Evolutionary conservation across 2,329 filamentous ascomycete species (phyloP).

Genomic region (Ustulina deusta): DNA sequence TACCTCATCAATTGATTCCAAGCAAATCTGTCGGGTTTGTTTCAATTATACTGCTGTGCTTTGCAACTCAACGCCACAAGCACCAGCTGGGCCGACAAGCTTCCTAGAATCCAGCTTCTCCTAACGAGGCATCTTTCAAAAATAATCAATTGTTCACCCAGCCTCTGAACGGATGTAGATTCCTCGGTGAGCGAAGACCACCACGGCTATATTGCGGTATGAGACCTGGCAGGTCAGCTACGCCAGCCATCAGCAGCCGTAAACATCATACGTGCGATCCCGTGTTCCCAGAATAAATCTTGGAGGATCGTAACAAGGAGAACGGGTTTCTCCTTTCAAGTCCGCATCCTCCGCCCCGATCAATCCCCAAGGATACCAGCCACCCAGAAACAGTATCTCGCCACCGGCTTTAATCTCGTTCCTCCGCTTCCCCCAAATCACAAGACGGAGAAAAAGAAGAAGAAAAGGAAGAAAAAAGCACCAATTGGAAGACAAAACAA

Average conservation of each 20-base stretch:
- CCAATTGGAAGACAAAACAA: no score
- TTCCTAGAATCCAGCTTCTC: neutral
- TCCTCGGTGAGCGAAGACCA: slow-evolving; percentile 27
- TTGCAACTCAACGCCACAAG: neutral
- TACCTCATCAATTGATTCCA: slow-evolving; percentile 13
- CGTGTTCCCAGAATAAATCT: slow-evolving; percentile 2
- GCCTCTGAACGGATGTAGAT: slow-evolving; percentile 5
- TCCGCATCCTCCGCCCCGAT: neutral
- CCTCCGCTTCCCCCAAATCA: neutral
- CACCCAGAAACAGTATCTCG: neutral
- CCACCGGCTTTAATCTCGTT: neutral
- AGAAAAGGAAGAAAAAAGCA: neutral
- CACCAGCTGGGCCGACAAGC: neutral
- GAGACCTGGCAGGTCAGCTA: neutral
- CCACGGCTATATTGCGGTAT: neutral
- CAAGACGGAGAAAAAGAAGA: neutral
- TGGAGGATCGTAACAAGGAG: neutral
- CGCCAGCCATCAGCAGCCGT: slow-evolving; percentile 3
- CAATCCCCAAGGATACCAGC: neutral
- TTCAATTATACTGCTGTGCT: neutral
- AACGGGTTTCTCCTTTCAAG: neutral
- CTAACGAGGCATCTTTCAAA: neutral
- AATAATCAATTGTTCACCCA: neutral
- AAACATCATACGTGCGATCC: neutral
- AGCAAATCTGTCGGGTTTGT: neutral